Evolutionary conservation across 2,329 filamentous ascomycete species (phyloP).

Genomic region (Coniochaeta hoffmannii): DNA sequence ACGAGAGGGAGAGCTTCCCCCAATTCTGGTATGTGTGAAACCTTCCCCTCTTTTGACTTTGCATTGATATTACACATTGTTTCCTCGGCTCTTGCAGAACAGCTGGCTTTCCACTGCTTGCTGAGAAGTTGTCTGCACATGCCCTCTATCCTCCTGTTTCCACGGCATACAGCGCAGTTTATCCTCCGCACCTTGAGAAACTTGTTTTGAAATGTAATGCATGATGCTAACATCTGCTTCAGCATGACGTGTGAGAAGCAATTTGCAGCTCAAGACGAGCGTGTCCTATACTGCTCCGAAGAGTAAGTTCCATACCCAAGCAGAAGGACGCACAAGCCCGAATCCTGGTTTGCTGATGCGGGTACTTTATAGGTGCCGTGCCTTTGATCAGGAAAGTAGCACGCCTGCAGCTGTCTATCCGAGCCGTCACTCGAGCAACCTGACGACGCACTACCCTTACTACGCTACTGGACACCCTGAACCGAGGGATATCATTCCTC

Average conservation of each 20-base stretch:
- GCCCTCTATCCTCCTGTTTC: conserved; percentile 13
- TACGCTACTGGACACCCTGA: conserved; percentile 40
- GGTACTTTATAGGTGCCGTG: conserved; percentile 37
- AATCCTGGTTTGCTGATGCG: conserved; percentile 2
- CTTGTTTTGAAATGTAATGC: conserved; percentile 1
- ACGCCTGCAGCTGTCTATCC: conserved; percentile 19
- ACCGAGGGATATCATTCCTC: conserved; percentile 55
- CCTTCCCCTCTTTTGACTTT: conserved; percentile 7
- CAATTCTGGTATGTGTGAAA: conserved; percentile 54
- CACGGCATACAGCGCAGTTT: conserved; percentile 2
- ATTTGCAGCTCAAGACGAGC: conserved; percentile 51
- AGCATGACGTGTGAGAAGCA: conserved; percentile 64
- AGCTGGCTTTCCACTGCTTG: conserved; percentile 3
- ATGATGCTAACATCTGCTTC: conserved; percentile 19
- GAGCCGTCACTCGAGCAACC: conserved; percentile 19
- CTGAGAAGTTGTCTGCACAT: conserved; percentile 18
- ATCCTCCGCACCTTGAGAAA: conserved; percentile 1
- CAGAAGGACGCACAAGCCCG: neutral
- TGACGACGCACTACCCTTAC: conserved; percentile 33
- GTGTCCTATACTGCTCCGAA: conserved; percentile 56
- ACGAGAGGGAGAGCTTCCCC: conserved; percentile 56
- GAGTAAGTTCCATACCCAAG: conserved; percentile 35
- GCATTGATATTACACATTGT: conserved; percentile 5
- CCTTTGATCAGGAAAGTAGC: conserved; percentile 39
- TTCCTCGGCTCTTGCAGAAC: conserved; percentile 11